Evolutionary conservation across 306 rosid species (phyloP).

Genomic region (Rosa rugosa): DNA sequence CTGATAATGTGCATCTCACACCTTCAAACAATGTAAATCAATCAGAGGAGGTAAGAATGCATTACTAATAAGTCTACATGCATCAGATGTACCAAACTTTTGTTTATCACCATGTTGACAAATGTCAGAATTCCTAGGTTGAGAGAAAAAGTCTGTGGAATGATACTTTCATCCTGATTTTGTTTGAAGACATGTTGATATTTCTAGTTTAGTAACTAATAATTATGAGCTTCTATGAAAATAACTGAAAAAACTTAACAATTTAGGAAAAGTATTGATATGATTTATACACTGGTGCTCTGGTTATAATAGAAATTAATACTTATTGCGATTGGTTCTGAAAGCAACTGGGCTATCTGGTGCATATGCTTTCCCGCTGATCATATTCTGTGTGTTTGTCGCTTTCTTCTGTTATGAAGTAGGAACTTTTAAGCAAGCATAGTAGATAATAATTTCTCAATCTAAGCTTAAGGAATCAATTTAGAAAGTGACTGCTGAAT

Average conservation of each 20-base stretch:
- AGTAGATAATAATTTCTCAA: not conserved
- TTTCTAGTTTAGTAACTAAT: not conserved
- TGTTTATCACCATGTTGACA: not conserved
- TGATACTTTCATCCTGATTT: not conserved
- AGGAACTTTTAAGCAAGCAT: not conserved
- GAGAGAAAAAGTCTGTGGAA: not conserved
- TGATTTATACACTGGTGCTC: not conserved
- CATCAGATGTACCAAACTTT: constrained; percentile 7
- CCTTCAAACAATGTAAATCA: constrained; percentile 45
- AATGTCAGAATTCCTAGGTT: not conserved
- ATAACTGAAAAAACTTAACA: not conserved
- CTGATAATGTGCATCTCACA: constrained; percentile 44
- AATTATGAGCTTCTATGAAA: not conserved
- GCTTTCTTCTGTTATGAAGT: not conserved
- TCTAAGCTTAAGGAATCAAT: not conserved
- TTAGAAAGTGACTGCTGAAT: not conserved
- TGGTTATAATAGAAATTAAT: not conserved
- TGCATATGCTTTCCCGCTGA: not conserved
- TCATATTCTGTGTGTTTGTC: not conserved
- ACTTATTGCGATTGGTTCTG: not conserved
- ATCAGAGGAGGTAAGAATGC: constrained; percentile 43
- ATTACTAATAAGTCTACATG: not conserved
- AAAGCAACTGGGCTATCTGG: not conserved
- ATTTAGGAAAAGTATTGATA: not conserved
- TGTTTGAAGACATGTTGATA: not conserved